Base-by-base conservation (phyloP, 1,284 basidiomycete species). In the Gymnopus androsaceus region DNA sequence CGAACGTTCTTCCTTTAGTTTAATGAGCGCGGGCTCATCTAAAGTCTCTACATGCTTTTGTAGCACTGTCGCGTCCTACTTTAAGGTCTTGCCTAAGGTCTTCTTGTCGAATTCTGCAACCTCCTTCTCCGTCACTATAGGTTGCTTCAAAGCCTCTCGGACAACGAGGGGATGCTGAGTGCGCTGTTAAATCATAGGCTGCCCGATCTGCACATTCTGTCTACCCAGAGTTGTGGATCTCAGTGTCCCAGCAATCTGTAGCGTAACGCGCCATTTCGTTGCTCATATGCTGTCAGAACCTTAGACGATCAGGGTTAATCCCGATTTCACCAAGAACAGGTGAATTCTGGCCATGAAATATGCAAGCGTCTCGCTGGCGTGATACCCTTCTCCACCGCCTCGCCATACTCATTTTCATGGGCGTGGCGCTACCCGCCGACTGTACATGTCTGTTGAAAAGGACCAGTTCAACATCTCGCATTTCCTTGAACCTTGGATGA, bases 251-350 rank as follows among this genome's bases (percentile, higher is more conserved):
- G 75, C 96, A 99, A 76, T 99, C 96, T 28, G 94, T 85, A 56
- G 96, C 96, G 72, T 99, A 99, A 74, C 99, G 96, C 0, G 96
- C 96, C 97, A 98, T 98, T 79, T 98, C 96, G 76, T 79, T 80
- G 9, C 60, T 83, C 95, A 98, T 98, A 75, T 98, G 95, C 71
- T 98, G 96, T 34, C 95, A 84, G 85, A 98, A 98, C 57, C 96
- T 86, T 60, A 98, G 76, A 9, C 94, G 84, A 38, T 69, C 59
- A 12, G 89, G 85, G 77, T 97, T 82, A 72, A 99, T 92, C 61
- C 97, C 96, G 65, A 99, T 95, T 92, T 93, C 66, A 88, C 69
- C 46, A 98, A 80, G 84, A 96, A 99, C 59, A 90, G 84, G 75
- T 91, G 85, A 66, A 97, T 96, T 55, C 97, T 87, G 46, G 87